These are phyloP conservation scores for Pistacia atlantica DNA, from an alignment of 345 rosid genomes.

Conservation along the genomic window DNA sequence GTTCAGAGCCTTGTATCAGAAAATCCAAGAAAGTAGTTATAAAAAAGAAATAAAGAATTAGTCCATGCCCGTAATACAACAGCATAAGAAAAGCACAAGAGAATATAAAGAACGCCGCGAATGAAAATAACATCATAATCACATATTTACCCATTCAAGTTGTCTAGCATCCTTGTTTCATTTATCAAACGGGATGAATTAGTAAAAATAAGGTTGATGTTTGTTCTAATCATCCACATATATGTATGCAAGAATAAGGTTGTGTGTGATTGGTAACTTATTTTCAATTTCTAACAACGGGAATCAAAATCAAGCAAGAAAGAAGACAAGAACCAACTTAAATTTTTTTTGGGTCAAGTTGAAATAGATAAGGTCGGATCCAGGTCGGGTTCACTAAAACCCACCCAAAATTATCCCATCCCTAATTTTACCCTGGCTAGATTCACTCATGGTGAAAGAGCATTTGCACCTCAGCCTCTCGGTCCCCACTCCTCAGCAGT, in stretches of 20 bases:
- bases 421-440: too few species aligned
- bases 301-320: background rate
- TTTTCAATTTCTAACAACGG: background rate
- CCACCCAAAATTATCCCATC: too few species aligned
- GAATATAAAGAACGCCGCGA: background rate
- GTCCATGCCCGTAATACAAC: background rate
- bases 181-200: background rate
- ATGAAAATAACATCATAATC: background rate
- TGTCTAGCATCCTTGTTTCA: background rate
- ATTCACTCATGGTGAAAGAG: too few species aligned
- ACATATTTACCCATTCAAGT: background rate
- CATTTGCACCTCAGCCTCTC: too few species aligned
- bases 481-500: too few species aligned
- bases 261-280: background rate
- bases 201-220: background rate
- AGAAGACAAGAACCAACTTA: background rate
- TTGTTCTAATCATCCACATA: background rate
- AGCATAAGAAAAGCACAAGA: background rate
- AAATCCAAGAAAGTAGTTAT: constrained; percentile 1
- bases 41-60: background rate
- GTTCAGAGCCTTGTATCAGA: constrained; percentile 12
- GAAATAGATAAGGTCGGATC: too few species aligned
- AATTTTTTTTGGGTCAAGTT: constrained; percentile 9
- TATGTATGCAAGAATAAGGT: background rate
- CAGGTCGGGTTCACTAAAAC: too few species aligned